A percentile compares a stretch with the other conserved stretches of the same genome.
phyloP scores from a whole-genome alignment of 1,284 basidiomycete genomes.

The Porogramme epimiltina region DNA sequence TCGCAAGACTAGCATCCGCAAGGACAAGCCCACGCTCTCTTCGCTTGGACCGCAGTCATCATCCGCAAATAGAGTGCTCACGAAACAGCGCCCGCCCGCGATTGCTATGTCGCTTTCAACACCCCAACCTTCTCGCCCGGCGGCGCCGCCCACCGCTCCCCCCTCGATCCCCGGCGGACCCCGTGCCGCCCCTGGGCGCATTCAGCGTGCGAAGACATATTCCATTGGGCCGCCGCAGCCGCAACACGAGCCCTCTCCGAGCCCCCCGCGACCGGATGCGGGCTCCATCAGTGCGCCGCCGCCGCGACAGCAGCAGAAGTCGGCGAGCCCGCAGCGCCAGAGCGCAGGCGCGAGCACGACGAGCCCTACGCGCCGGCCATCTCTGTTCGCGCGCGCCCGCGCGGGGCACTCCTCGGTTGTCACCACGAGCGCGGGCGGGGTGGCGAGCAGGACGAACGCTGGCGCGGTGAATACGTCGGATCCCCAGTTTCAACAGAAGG shows the following conservation, averaged over 20 bases:
- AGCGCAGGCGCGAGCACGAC: slow-evolving; percentile 28
- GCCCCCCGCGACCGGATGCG: slow-evolving; percentile 25
- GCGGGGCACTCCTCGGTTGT: slow-evolving; percentile 17
- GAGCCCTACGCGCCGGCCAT: slow-evolving; percentile 48
- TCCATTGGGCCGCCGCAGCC: slow-evolving; percentile 34
- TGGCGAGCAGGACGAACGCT: not conserved
- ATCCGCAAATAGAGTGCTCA: slow-evolving; percentile 38
- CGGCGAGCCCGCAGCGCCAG: slow-evolving; percentile 35
- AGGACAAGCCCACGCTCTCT: slow-evolving; percentile 31
- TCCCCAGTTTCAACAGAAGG: slow-evolving; percentile 61
- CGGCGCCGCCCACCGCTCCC: slow-evolving; percentile 24
- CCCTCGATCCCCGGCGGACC: slow-evolving; percentile 76
- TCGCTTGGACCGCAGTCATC: slow-evolving; percentile 33
- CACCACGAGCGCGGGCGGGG: not conserved
- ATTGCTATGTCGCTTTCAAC: slow-evolving; percentile 23
- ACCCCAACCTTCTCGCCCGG: slow-evolving; percentile 26
- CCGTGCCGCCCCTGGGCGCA: slow-evolving; percentile 65
- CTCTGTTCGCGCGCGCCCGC: slow-evolving; percentile 41
- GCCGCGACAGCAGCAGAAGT: slow-evolving; percentile 1
- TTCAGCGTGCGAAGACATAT: slow-evolving; percentile 68
- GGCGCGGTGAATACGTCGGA: slow-evolving; percentile 25
- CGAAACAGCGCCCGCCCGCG: slow-evolving; percentile 44
- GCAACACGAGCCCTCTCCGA: slow-evolving; percentile 29
- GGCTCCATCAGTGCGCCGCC: not conserved
- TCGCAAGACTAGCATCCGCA: slow-evolving; percentile 63